Base-by-base conservation (phyloP, 2,329 filamentous ascomycete species). In the Coniella lustricola region DNA sequence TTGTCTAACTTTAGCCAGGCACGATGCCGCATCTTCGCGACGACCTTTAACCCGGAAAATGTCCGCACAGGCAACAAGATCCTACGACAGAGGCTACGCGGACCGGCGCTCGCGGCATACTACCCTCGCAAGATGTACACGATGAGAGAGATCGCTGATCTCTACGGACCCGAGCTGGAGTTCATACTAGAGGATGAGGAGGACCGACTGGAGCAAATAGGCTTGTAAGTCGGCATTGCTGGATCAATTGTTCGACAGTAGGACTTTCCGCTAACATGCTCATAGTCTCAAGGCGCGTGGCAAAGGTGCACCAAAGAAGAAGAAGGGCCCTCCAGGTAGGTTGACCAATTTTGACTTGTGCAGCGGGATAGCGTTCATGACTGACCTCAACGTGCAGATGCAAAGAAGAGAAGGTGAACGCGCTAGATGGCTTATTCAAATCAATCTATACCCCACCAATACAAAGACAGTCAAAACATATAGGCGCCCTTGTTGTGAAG, bases 11-110 rank as follows among this genome's bases (percentile, higher is more conserved):
- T 4, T 7, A 17, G 10, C 36, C 59, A 96, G 90, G 79, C 80
- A 62, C 90, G 90, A 84, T 95, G 89, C 76, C 81, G 84, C 65
- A 81, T 97, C 71, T 98, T 97, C 75, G 84, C 84, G 61, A 87
- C 86, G 44, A 90, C 84, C 46, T 97, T 83, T 75, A 98, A 98
- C 69, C 93, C 93, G 21, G 77, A 88, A 48, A 74, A 82, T 57
- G 67, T 85, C 53, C 87, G 93, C 54, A 81, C 88, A 58, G 93
- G 93, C 62, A 96, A 93, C 72, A 95, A 93, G 69, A 76, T 98
- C 64, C 76, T 98, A 52, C 87, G 90, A 62, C 87, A 96, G 67
- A 82, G 90, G 62, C 74, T 97, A 54, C 82, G 79, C 62, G 93
- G 93, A n/a, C 87, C 90, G 25, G 72, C 85, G 0, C 70, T 96